Evolutionary conservation across 1,284 basidiomycete species (phyloP).

Genomic region (Puccinia triticina): DNA sequence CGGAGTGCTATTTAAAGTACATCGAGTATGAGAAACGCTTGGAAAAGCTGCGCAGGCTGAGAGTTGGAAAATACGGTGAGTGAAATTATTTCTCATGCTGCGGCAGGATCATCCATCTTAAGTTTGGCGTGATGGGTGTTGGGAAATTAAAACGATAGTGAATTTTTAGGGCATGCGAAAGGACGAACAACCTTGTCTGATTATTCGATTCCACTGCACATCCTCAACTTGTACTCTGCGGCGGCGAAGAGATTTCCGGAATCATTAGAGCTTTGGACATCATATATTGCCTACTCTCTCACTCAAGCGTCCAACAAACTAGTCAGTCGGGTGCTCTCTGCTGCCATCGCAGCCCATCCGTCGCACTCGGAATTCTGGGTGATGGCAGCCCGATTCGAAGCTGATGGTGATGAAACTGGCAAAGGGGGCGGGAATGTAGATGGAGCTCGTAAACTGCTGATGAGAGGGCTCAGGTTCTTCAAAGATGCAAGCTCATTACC

Average conservation of each 20-base stretch:
- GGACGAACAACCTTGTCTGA: constrained; percentile 56
- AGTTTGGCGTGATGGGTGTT: not conserved
- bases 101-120: not conserved
- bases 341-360: constrained; percentile 58
- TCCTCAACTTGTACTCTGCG: constrained; percentile 57
- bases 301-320: constrained; percentile 55
- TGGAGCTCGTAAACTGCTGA: constrained; percentile 56
- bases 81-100: not conserved
- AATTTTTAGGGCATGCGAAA: constrained; percentile 44
- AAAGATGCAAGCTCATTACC: constrained; percentile 52
- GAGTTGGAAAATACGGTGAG: constrained; percentile 45
- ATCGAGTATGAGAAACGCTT: constrained; percentile 51
- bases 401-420: constrained; percentile 56
- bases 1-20: constrained; percentile 41
- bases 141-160: not conserved
- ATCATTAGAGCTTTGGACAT: constrained; percentile 56
- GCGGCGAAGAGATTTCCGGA: constrained; percentile 57
- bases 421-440: constrained; percentile 58
- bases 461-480: constrained; percentile 57
- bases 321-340: constrained; percentile 56
- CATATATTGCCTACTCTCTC: constrained; percentile 56
- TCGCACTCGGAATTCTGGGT: constrained; percentile 56
- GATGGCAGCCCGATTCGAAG: constrained; percentile 58
- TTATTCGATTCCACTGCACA: constrained; percentile 58
- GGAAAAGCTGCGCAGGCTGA: constrained; percentile 37